Evolutionary conservation across 2,329 filamentous ascomycete genomes (phyloP).

Genomic region (Corynespora cassiicola): DNA sequence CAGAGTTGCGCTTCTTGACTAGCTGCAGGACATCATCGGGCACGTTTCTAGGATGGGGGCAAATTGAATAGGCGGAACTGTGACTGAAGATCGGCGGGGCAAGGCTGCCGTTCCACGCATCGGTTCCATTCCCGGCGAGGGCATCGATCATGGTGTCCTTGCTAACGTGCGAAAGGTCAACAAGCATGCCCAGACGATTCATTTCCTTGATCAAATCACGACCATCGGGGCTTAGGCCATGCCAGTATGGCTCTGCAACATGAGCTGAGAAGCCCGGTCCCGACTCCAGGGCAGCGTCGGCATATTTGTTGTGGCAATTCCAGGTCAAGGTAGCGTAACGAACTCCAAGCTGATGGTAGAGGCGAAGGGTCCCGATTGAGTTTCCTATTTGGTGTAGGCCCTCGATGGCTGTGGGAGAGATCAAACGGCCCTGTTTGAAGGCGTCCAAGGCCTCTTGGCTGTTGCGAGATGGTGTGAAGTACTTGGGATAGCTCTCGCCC

Average conservation of each 20-base stretch:
- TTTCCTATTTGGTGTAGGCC: slow-evolving; percentile 95
- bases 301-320: slow-evolving; percentile 91
- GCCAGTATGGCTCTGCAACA: slow-evolving; percentile 65
- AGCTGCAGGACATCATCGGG: slow-evolving; percentile 81
- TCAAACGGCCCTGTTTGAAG: slow-evolving; percentile 45
- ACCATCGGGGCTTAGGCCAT: slow-evolving; percentile 76
- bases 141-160: slow-evolving; percentile 86
- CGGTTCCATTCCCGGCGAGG: slow-evolving; percentile 61
- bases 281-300: slow-evolving; percentile 77
- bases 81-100: slow-evolving; percentile 92
- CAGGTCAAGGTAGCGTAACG: slow-evolving; percentile 90
- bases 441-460: slow-evolving; percentile 67
- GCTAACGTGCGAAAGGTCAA: slow-evolving; percentile 82
- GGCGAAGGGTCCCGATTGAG: slow-evolving; percentile 74
- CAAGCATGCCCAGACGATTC: slow-evolving; percentile 94
- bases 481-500: slow-evolving; percentile 66
- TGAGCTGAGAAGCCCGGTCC: slow-evolving; percentile 48
- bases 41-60: slow-evolving; percentile 89
- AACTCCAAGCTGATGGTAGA: slow-evolving; percentile 79
- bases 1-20: slow-evolving; percentile 73
- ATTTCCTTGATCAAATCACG: slow-evolving; percentile 79
- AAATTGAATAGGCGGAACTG: slow-evolving; percentile 79
- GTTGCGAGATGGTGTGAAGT: slow-evolving; percentile 71
- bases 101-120: slow-evolving; percentile 72
- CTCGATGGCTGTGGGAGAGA: slow-evolving; percentile 47